These are phyloP conservation scores for Craterostigma plantagineum DNA, from an alignment of 257 asterid genomes.

Conservation along the genomic window DNA sequence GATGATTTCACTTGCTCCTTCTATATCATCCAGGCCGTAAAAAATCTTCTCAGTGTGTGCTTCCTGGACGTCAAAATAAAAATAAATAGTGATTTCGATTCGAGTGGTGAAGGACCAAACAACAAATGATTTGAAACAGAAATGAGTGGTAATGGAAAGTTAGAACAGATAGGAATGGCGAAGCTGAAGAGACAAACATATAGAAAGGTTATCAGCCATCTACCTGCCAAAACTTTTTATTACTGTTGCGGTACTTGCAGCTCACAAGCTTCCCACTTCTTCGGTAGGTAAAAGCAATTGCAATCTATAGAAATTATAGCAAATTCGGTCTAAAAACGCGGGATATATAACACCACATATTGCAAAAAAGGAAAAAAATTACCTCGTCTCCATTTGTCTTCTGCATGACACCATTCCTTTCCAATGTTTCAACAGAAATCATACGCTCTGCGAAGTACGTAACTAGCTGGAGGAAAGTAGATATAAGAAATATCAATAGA, in stretches of 20 bases:
- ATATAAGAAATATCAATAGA: constrained; percentile 7
- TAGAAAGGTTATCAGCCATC: too few relatives aligned
- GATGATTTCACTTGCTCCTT: constrained; percentile 68
- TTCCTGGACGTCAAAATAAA: constrained; percentile 58
- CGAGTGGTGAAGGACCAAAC: too few relatives aligned
- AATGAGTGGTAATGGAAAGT: too few relatives aligned
- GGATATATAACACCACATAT: not conserved
- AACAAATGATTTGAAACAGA: too few relatives aligned
- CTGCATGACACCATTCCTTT: constrained; percentile 80
- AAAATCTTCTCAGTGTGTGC: constrained; percentile 57
- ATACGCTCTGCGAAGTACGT: constrained; percentile 65
- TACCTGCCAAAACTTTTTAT: constrained; percentile 82
- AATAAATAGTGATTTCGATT: too few relatives aligned
- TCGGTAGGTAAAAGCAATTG: constrained; percentile 70
- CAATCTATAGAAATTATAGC: constrained; percentile 51
- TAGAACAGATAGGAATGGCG: too few relatives aligned
- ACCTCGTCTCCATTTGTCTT: constrained; percentile 50
- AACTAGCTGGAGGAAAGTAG: constrained; percentile 32
- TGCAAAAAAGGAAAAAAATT: not conserved
- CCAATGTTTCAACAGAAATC: constrained; percentile 75
- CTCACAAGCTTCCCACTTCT: constrained; percentile 58
- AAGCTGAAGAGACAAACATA: too few relatives aligned
- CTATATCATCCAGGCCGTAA: constrained; percentile 85
- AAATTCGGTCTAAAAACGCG: too few relatives aligned
- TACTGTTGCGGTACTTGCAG: constrained; percentile 71